These are phyloP conservation scores for Rhodotorula sp. DNA, from an alignment of 1,284 basidiomycete species.

Conservation along the genomic window DNA sequence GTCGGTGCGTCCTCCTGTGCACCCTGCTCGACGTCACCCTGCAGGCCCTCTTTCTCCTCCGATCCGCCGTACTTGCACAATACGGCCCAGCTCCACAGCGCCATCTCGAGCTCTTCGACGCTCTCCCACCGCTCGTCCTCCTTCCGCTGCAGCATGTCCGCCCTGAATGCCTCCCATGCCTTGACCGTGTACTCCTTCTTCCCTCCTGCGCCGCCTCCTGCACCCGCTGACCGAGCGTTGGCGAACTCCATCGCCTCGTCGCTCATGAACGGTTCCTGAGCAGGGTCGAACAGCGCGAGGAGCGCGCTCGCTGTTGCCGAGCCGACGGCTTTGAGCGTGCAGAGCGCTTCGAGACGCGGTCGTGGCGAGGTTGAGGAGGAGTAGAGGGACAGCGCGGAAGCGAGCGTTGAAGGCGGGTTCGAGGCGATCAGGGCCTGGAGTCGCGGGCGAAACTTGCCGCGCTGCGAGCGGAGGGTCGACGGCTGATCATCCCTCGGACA, in stretches of 20 bases:
- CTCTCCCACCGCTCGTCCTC: slow-evolving; percentile 23
- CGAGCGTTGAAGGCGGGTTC: slow-evolving; percentile 13
- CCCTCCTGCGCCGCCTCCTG: neutral
- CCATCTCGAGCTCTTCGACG: slow-evolving; percentile 31
- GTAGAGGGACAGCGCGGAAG: neutral
- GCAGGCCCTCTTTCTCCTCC: neutral
- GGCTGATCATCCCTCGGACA: neutral
- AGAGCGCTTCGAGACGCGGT: slow-evolving; percentile 18
- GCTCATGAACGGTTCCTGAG: slow-evolving; percentile 34
- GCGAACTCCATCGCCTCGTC: slow-evolving; percentile 37
- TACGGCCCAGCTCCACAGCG: slow-evolving; percentile 29
- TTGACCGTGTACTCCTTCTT: slow-evolving; percentile 37
- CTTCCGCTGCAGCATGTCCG: slow-evolving; percentile 13
- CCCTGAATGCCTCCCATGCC: slow-evolving; percentile 10
- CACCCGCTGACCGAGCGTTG: neutral
- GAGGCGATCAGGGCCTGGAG: slow-evolving; percentile 16
- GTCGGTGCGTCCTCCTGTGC: too few relatives aligned
- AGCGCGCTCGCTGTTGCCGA: slow-evolving; percentile 43
- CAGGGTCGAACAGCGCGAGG: slow-evolving; percentile 19
- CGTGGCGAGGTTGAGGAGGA: neutral
- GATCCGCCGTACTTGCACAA: slow-evolving; percentile 3
- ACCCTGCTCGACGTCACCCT: neutral
- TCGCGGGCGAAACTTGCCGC: slow-evolving; percentile 36
- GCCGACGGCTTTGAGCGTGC: slow-evolving; percentile 37
- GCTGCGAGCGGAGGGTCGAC: neutral